Base-by-base conservation (phyloP, 495 filamentous ascomycete species). In the Xylaria grammica region DNA sequence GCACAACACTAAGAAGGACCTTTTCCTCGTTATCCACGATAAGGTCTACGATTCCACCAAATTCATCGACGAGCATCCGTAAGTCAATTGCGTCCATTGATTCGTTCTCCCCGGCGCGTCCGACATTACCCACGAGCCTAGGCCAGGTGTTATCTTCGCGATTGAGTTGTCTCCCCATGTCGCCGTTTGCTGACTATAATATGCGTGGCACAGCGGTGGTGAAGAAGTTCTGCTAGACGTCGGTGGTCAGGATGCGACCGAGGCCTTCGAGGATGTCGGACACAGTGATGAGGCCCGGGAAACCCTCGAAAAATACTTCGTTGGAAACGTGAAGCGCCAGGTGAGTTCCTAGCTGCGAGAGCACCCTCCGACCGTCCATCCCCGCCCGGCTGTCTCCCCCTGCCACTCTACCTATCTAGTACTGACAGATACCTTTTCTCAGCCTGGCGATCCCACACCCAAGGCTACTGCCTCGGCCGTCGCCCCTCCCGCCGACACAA, bases 1-100 rank as follows among this genome's bases (percentile, higher is more conserved):
- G 74, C 96, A 99, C 84, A 91, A 88, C 80, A 89, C 87, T 74
- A 98, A 98, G 89, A 98, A 97, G 87, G 93, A 98, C 75, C 84
- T 97, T 51, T 96, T 86, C 81, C 68, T 97, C 66, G 90, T 97
- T 61, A 85, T 98, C 72, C 92, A 98, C 83, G 94, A 97, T 78
- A 94, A 96, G 82, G 89, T 99, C 78, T 99, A 97, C 86, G 88
- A 97, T 75, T 76, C 83, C 69, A 84, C 85, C 67, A 91, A 86
- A 74, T 99, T 99, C 81, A 84, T 98, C 62, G 94, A 98, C 76
- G 96, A 99, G 88, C 96, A 99, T 81, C 96, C 96, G 94, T 99
- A 92, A 79, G 95, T 94, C 40, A 2, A 55, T 48, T n/a, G n/a
- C 26, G 17, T 36, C 42, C 32, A 49, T 53, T 62, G 55, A 44